phyloP scores from a whole-genome alignment of 768 basidiomycete species.

The Fistulinella prunicolor region DNA sequence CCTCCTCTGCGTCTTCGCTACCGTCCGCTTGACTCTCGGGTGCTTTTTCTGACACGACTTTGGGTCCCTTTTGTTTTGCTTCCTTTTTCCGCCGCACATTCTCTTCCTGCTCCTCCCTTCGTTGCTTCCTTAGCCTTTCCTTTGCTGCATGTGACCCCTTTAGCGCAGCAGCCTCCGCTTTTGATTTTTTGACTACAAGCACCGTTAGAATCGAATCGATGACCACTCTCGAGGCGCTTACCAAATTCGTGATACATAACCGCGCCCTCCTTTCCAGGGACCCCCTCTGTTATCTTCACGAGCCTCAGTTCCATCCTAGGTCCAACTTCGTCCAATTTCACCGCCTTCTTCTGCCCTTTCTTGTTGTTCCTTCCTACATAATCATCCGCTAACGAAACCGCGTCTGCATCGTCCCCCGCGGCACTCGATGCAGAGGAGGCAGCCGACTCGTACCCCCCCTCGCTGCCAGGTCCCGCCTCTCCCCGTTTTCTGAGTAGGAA shows the following conservation, averaged over 20 bases:
- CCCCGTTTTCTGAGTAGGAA: slow-evolving; percentile 78
- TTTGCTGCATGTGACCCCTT: slow-evolving; percentile 77
- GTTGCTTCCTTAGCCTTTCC: slow-evolving; percentile 68
- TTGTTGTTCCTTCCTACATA: slow-evolving; percentile 95
- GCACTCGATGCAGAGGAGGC: slow-evolving; percentile 79
- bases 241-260: slow-evolving; percentile 96
- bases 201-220: slow-evolving; percentile 4
- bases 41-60: slow-evolving; percentile 27
- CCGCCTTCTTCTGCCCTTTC: slow-evolving; percentile 87
- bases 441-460: slow-evolving; percentile 74
- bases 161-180: slow-evolving; percentile 63
- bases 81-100: slow-evolving; percentile 86
- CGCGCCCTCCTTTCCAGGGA: slow-evolving; percentile 89
- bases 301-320: slow-evolving; percentile 91
- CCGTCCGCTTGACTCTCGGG: slow-evolving; percentile 42
- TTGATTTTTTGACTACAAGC: slow-evolving; percentile 80
- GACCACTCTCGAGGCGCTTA: slow-evolving; percentile 37
- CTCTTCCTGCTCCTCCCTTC: slow-evolving; percentile 85
- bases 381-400: slow-evolving; percentile 83
- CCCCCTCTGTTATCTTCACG: slow-evolving; percentile 92
- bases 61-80: slow-evolving; percentile 26
- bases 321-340: slow-evolving; percentile 90
- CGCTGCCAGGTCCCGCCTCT: slow-evolving; percentile 50
- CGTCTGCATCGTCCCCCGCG: slow-evolving; percentile 79
- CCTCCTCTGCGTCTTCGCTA: slow-evolving; percentile 40